Conservation (phyloP, 768 basidiomycete species). For the Lactifluus subvellereus region DNA sequence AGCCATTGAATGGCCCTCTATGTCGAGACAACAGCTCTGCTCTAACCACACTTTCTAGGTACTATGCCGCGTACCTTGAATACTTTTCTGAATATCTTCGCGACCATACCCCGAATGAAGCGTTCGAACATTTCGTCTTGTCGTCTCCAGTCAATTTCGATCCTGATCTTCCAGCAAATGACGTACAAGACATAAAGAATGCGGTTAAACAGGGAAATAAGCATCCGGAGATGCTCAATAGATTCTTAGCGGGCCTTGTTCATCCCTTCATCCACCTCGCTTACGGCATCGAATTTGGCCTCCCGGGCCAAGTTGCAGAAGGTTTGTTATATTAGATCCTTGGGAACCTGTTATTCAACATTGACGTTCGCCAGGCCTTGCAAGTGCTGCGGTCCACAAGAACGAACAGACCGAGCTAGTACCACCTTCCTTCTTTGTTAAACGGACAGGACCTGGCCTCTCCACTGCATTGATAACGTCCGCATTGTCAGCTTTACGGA, state of each 20-base stretch:
- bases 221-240: slow-evolving; percentile 53
- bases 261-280: slow-evolving; percentile 64
- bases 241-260: slow-evolving; percentile 49
- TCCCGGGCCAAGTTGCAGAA: slow-evolving; percentile 56
- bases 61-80: slow-evolving; percentile 50
- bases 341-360: too few species aligned
- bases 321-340: slow-evolving; percentile 34
- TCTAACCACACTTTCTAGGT: slow-evolving; percentile 34
- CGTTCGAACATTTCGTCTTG: slow-evolving; percentile 59
- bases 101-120: slow-evolving; percentile 37
- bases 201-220: slow-evolving; percentile 21
- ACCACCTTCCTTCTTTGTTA: slow-evolving; percentile 28
- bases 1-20: background rate
- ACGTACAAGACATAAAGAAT: slow-evolving; percentile 14
- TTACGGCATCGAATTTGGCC: slow-evolving; percentile 55
- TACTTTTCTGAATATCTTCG: slow-evolving; percentile 45
- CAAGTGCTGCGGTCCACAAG: too few species aligned
- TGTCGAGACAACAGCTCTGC: too few species aligned
- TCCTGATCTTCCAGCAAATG: slow-evolving; percentile 23
- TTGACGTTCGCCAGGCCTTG: too few species aligned
- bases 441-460: background rate
- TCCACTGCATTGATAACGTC: slow-evolving; percentile 30
- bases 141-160: slow-evolving; percentile 45
- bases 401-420: too few species aligned
- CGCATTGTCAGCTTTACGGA: slow-evolving; percentile 16